phyloP scores from a whole-genome alignment of 169 alveolate genomes.

The Plasmodium knowlesi region DNA sequence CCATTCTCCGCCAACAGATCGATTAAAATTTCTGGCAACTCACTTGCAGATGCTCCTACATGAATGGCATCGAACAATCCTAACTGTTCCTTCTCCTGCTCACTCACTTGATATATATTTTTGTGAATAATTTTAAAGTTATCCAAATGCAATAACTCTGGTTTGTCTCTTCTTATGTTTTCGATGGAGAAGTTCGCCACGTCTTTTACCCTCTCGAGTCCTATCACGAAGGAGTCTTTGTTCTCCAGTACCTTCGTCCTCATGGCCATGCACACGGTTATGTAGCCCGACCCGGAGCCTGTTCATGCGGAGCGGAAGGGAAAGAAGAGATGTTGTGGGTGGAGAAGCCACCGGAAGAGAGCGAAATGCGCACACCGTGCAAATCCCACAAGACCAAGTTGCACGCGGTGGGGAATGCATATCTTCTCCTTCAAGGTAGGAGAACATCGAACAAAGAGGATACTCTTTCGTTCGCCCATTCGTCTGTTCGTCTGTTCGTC shows the following conservation, averaged over 20 bases:
- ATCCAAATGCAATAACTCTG: constrained; percentile 60
- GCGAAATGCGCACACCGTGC: not conserved
- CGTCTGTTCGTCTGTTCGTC: not conserved
- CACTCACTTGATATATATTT: constrained; percentile 72
- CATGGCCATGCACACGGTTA: constrained; percentile 75
- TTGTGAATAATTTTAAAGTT: constrained; percentile 72
- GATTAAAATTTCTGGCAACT: constrained; percentile 66
- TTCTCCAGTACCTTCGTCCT: constrained; percentile 53
- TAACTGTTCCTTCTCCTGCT: constrained; percentile 48
- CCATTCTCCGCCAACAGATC: constrained; percentile 69
- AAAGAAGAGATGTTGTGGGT: not conserved
- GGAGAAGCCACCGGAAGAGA: not conserved
- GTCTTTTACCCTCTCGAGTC: constrained; percentile 67
- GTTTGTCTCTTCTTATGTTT: constrained; percentile 66
- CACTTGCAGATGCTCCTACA: constrained; percentile 78
- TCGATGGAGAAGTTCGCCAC: constrained; percentile 48
- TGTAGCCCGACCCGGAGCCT: constrained; percentile 74
- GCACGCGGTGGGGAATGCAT: not conserved
- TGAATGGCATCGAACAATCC: constrained; percentile 75
- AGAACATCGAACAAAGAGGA: not conserved
- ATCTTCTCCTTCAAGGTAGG: not conserved
- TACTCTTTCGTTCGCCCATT: not conserved
- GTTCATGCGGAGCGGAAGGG: not conserved
- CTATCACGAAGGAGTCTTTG: constrained; percentile 66
- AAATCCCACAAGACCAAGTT: not conserved